phyloP scores from a whole-genome alignment of 257 asterid species.

The Solanum pennellii region DNA sequence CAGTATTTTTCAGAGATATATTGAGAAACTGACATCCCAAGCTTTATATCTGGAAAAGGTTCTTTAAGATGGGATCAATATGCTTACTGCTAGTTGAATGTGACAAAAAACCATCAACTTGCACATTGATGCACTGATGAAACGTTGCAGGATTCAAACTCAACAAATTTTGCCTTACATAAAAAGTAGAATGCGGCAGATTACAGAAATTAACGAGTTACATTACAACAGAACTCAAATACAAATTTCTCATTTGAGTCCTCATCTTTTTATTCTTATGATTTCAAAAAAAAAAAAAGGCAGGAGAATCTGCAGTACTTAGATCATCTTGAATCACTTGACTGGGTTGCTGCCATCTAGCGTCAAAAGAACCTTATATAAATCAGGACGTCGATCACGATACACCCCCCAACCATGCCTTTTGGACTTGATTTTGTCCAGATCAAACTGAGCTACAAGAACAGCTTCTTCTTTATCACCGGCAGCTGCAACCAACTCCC shows the following conservation, averaged over 20 bases:
- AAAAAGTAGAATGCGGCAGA: not conserved
- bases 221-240: not conserved
- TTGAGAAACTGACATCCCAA: not conserved
- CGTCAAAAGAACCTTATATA: constrained; percentile 86
- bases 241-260: not conserved
- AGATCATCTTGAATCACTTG: not conserved
- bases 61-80: not conserved
- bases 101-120: not conserved
- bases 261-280: not conserved
- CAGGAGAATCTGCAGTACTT: not conserved
- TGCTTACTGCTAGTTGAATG: not conserved
- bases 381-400: constrained; percentile 91
- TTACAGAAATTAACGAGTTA: not conserved
- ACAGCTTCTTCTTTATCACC: constrained; percentile 77
- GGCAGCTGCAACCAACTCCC: constrained; percentile 64
- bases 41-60: not conserved
- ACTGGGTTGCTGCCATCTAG: constrained; percentile 58
- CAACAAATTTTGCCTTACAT: not conserved
- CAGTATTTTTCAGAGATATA: not conserved
- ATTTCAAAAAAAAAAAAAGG: not conserved
- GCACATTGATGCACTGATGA: not conserved
- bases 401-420: constrained; percentile 82
- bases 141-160: not conserved
- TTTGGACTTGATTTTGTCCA: constrained; percentile 66
- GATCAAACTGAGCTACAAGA: constrained; percentile 73